Evolutionary conservation across 2,329 filamentous ascomycete genomes (phyloP), one percentile per base, ranked within the genome.

Genomic region (Paecilomyces niveus): DNA sequence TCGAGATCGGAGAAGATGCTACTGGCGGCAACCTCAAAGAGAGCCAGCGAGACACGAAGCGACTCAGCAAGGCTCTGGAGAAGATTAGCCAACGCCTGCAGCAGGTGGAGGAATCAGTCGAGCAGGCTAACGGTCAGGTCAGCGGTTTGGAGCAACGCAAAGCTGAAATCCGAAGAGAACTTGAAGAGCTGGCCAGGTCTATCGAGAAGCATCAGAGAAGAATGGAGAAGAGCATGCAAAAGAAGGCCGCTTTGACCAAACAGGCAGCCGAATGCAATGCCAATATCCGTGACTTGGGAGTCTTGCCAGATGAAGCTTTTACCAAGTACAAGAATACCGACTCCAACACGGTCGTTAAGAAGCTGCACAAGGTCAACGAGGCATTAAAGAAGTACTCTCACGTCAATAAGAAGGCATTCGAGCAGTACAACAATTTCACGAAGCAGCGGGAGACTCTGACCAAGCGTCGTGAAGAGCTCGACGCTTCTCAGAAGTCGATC

Each of bases 341-440:
- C 65, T 86, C 88, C 26, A 90, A 92, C 62, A 85, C 82, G 55
- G 89, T 93, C 57, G 81, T 82, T 56, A 83, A 83, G 68, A 87
- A 88, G 58, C 84, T 97, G 24, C 92, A 94, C 76, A 95, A 92
- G 69, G 91, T 93, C 68, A 95, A 96, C 63, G 90, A 96, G 66
- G 87, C 89, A 0, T 81, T 97, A 57, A 97, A 97, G 78, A 96
- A 97, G 72, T 97, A 94, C 78, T 91, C 92, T 57, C 91, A 97
- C 68, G 92, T 99, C 77, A 99, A 99, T 83, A 99, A 97, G 79
- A 97, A 99, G 78, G 94, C 94, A 0, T 96, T 97, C 71, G 95
- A 99, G 76, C 94, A 99, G 74, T 99, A 97, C 79, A 95, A 93
- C 78, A 96, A 88, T 77, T 99, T 97, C 73, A 97, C 93, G 7